Conservation (phyloP, 768 basidiomycete species). For the Hebeloma cylindrosporum region DNA sequence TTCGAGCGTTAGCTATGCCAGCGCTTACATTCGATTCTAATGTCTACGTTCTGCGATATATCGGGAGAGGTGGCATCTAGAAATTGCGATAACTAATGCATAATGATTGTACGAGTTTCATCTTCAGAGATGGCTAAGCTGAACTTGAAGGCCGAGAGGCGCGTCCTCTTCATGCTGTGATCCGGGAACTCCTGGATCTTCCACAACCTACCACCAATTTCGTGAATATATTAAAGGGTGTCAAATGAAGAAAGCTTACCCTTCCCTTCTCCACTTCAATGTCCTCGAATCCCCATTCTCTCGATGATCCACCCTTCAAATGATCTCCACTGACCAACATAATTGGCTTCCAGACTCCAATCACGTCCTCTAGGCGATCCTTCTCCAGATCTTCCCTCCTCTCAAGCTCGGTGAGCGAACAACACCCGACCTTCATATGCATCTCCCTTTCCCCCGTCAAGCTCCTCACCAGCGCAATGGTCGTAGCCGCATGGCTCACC, state of each 20-base stretch:
- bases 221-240: constrained; percentile 1
- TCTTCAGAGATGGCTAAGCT: constrained; percentile 40
- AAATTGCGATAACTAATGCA: background rate
- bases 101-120: background rate
- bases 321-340: constrained; percentile 57
- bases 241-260: constrained; percentile 39
- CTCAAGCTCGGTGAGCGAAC: constrained; percentile 61
- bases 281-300: constrained; percentile 86
- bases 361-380: constrained; percentile 18
- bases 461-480: constrained; percentile 61
- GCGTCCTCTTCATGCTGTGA: constrained; percentile 59
- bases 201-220: constrained; percentile 55
- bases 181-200: constrained; percentile 68
- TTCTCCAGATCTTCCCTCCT: constrained; percentile 28
- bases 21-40: constrained; percentile 75
- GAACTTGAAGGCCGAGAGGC: constrained; percentile 27
- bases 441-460: constrained; percentile 54
- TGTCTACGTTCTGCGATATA: constrained; percentile 5
- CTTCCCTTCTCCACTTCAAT: constrained; percentile 59
- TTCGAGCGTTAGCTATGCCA: constrained; percentile 96
- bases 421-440: constrained; percentile 70
- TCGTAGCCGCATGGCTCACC: constrained; percentile 74
- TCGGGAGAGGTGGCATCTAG: constrained; percentile 9
- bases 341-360: constrained; percentile 48
- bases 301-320: constrained; percentile 53